Base-by-base conservation (phyloP, 495 filamentous ascomycete species). In the Neohortaea acidophila region DNA sequence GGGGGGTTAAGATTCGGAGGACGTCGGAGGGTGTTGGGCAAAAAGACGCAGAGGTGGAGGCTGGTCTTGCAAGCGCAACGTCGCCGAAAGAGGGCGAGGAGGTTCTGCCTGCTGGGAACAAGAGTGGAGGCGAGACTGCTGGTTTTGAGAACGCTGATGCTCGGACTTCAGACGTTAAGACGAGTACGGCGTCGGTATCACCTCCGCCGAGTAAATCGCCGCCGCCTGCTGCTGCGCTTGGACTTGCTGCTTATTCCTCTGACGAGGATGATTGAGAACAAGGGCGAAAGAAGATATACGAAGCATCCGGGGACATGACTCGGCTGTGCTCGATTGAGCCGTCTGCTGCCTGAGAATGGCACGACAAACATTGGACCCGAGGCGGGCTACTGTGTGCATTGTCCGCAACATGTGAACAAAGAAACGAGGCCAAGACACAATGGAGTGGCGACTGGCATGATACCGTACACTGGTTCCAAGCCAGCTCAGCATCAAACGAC, bases 1-100 rank as follows among this genome's bases (percentile, higher is more conserved):
- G 70, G 31, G 66, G 75, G 0, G 60, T 77, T 15, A 81, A 80
- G 59, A 57, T 73, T 22, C 62, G 57, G 67, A 52, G 72, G 66
- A 53, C 58, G 59, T 21, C 68, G 57, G 26, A 51, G 13, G n/a
- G n/a, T n/a, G n/a, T n/a, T n/a, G n/a, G n/a, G n/a, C n/a, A 47
- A 19, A 8, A 36, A 36, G 15, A 43, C 4, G 44, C 27, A 38
- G 17, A 22, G 12, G 20, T n/a, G 7, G 21, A 27, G 21, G 18
- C 7, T 13, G 23, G 40, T 25, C 23, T 9, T n/a, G n/a, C n/a
- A n/a, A 22, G 34, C 10, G 23, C 33, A n/a, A 21, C 33, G 8
- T 13, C 26, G 19, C 30, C 39, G 20, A 15, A n/a, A 4, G 30
- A 15, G 30, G 30, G 14, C 14, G 30, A 33, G 30, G 30, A 8